Evolutionary conservation across 148 eudicot genomes (phyloP), one percentile per base, ranked within the genome.

Genomic region (Nepenthes mirabilis): DNA sequence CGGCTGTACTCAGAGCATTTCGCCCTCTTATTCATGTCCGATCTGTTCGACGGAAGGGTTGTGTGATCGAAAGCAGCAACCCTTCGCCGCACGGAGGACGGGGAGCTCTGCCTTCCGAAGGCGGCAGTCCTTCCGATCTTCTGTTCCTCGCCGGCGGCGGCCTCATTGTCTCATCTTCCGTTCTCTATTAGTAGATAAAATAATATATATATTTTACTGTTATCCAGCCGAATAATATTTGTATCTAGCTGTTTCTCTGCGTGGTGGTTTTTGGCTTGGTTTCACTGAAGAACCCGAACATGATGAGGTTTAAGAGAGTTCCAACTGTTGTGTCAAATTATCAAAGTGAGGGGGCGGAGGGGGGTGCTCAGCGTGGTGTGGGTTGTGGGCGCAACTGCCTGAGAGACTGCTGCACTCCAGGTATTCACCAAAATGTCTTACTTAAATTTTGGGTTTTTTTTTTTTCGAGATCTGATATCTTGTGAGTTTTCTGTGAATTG

Each of bases 1-100:
- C 97, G 97, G 97, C 97, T 86, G 70, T 77, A 71, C 70, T 13
- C 63, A 55, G 74, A 59, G 74, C 47, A 61, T 45, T 60, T 11
- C 81, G 84, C 48, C 55, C 65, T 6, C 48, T 78, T 33, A 13
- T 37, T 6, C 82, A 83, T 68, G 80, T 65, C 68, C 80, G 74
- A 11, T 33, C 77, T 34, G 60, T 65, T 34, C 85, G 77, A n/a
- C 77, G 83, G 6, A 73, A 66, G 68, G 82, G 83, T 74, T 63
- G 48, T 45, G 6, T 45, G 48, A 45, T 45, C 11, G 49, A 61
- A 36, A 48, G 62, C 53, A 36, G 69, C 9, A 67, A 74, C 68
- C 91, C 91, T 72, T 84, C 86, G 54, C 91, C 95, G 56, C 84
- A 88, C 96, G 96, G 95, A 54, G 91, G 96, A 51, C 81, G 96